Percentiles rank a stretch among this genome's conserved stretches.
Conservation (phyloP, 805 yeast genomes). For the Blastobotrys parvus region DNA sequence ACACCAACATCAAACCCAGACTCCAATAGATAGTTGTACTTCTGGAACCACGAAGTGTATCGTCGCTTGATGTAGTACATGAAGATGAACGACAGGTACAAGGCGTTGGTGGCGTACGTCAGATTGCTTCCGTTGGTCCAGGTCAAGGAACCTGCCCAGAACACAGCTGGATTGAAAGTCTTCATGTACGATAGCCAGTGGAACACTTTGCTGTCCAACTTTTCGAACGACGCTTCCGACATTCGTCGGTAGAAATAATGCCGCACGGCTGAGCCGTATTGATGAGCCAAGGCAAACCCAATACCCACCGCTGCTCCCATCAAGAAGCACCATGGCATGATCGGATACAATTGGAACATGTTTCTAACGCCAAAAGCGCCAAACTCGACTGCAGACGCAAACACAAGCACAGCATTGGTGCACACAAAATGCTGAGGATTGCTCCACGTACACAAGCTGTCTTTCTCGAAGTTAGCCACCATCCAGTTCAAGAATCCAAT, state of each 20-base stretch:
- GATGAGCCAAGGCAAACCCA: conserved; percentile 15
- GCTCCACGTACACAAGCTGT: conserved; percentile 36
- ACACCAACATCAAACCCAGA: conserved; percentile 43
- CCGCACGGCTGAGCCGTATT: conserved; percentile 16
- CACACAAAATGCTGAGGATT: conserved; percentile 29
- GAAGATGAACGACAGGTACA: conserved; percentile 35
- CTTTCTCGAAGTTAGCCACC: conserved; percentile 24
- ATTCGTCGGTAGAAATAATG: background rate
- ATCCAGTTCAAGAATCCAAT: conserved; percentile 28
- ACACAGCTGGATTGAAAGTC: conserved; percentile 33
- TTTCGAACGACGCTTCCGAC: background rate
- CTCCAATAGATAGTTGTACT: conserved; percentile 41
- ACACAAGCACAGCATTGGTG: conserved; percentile 34
- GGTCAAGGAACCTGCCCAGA: conserved; percentile 38
- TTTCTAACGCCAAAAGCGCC: conserved; percentile 42
- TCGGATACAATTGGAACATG: conserved; percentile 27
- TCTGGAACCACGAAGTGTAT: conserved; percentile 44
- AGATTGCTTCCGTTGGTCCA: conserved; percentile 39
- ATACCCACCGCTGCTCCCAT: conserved; percentile 8
- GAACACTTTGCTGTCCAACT: background rate
- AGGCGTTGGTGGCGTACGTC: conserved; percentile 35
- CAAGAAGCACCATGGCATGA: conserved; percentile 15
- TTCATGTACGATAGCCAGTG: conserved; percentile 2
- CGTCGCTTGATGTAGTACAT: conserved; percentile 36
- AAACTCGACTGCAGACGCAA: conserved; percentile 38